phyloP scores from a whole-genome alignment of 1,284 basidiomycete genomes.

The Anthracocystis setariae region DNA sequence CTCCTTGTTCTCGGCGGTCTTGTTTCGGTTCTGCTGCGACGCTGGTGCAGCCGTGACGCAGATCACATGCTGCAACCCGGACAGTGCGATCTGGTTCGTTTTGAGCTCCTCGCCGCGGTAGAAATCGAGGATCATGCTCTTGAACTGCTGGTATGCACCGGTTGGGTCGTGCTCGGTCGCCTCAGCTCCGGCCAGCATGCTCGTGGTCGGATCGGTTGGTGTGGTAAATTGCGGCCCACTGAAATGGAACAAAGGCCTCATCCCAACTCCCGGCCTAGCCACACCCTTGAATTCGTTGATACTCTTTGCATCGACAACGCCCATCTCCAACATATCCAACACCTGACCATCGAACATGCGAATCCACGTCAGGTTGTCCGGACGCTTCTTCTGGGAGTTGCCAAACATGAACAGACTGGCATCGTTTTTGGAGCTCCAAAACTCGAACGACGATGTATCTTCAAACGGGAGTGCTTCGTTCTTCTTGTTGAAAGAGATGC shows the following conservation, averaged over 20 bases:
- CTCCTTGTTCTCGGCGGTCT: not conserved
- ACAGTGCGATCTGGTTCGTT: conserved; percentile 81
- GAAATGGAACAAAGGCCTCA: conserved; percentile 93
- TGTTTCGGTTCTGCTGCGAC: not conserved
- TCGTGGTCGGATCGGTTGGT: conserved; percentile 64
- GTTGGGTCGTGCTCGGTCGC: conserved; percentile 44
- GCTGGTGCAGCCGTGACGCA: conserved; percentile 57
- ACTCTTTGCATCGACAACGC: conserved; percentile 80
- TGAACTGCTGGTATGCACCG: conserved; percentile 72
- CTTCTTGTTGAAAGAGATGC: conserved; percentile 93
- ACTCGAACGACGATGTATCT: conserved; percentile 80
- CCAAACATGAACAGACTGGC: conserved; percentile 90
- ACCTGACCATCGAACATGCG: conserved; percentile 87
- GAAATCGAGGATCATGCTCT: conserved; percentile 85
- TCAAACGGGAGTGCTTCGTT: conserved; percentile 93
- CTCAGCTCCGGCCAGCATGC: conserved; percentile 38
- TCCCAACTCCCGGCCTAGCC: conserved; percentile 87
- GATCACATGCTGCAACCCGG: conserved; percentile 87
- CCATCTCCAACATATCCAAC: conserved; percentile 94
- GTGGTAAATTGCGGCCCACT: conserved; percentile 73
- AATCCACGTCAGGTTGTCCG: conserved; percentile 85
- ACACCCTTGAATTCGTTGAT: conserved; percentile 91
- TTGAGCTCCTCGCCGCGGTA: conserved; percentile 83
- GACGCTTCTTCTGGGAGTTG: conserved; percentile 93
- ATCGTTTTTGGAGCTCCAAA: conserved; percentile 95